Percentiles rank a stretch among this genome's conserved stretches.
Evolutionary conservation across 345 rosid genomes (phyloP).

Genomic region (Populus euphratica): DNA sequence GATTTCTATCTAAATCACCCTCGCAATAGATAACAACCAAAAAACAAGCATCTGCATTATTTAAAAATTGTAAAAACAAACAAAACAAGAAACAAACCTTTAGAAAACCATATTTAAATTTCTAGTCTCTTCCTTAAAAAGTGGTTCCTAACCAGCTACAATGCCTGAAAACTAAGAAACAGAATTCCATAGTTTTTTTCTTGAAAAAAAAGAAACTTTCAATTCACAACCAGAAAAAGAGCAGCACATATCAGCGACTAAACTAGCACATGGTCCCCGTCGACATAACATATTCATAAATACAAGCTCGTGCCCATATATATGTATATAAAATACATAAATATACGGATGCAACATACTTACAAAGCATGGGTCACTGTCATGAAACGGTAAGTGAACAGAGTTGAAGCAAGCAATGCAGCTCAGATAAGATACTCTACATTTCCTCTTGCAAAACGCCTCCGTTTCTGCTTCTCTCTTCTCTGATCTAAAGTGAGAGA

Average conservation of each 20-base stretch:
- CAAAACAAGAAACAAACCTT: conserved; percentile 1
- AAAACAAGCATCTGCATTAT: conserved; percentile 23
- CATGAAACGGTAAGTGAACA: conserved; percentile 14
- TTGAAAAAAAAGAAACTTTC: not conserved
- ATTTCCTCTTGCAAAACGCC: conserved; percentile 7
- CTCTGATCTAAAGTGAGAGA: conserved; percentile 25
- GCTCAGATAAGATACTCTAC: conserved; percentile 12
- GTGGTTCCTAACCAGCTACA: conserved; percentile 40
- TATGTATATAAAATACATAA: not conserved
- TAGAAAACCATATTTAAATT: conserved; percentile 11
- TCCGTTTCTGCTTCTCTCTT: conserved; percentile 15
- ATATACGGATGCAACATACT: not conserved
- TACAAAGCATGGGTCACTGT: conserved; percentile 1
- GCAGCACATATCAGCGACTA: not conserved
- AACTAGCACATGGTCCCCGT: not conserved
- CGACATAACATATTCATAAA: not conserved
- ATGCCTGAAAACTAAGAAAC: conserved; percentile 61
- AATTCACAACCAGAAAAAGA: not conserved
- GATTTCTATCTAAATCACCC: not conserved
- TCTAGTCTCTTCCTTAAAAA: conserved; percentile 33
- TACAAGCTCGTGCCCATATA: not conserved
- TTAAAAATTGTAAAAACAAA: conserved; percentile 6
- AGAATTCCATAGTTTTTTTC: not conserved
- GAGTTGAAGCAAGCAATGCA: conserved; percentile 10
- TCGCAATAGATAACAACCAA: conserved; percentile 11